Evolutionary conservation across 208 protist genomes (phyloP).

Genomic region (Entamoeba moshkovskii): DNA sequence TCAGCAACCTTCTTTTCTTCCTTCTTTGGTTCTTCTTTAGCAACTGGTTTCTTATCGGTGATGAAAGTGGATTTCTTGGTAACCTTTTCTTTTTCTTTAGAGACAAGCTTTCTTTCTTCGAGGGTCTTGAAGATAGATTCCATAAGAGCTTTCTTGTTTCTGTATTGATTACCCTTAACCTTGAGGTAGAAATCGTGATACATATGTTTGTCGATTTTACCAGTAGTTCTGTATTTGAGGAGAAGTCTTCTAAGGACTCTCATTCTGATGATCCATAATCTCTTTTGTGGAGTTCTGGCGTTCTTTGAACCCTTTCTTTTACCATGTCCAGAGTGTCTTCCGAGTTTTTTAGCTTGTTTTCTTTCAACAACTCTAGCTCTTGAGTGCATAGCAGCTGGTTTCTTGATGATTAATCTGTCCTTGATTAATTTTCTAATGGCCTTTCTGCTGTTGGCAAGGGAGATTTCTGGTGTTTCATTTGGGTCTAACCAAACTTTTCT

Average conservation of each 20-base stretch:
- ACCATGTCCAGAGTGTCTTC: conserved; percentile 73
- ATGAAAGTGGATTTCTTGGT: neutral
- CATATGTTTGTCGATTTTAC: conserved; percentile 89
- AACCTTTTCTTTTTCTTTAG: neutral
- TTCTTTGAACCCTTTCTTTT: conserved; percentile 83
- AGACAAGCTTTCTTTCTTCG: neutral
- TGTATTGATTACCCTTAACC: conserved; percentile 95
- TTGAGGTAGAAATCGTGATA: conserved; percentile 42
- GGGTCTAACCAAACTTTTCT: conserved; percentile 87
- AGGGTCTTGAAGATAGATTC: conserved; percentile 85
- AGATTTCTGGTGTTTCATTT: conserved; percentile 82
- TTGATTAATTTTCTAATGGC: conserved; percentile 51
- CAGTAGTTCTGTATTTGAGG: conserved; percentile 80
- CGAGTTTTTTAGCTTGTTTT: conserved; percentile 65
- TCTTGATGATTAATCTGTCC: conserved; percentile 83
- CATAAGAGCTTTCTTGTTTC: conserved; percentile 94
- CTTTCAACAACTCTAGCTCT: conserved; percentile 66
- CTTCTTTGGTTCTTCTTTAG: neutral
- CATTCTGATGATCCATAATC: conserved; percentile 87
- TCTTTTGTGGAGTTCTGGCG: conserved; percentile 82
- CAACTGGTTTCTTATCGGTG: neutral
- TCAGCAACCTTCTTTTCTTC: neutral
- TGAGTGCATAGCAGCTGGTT: conserved; percentile 77
- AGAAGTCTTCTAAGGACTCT: conserved; percentile 84
- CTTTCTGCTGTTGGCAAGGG: conserved; percentile 78